Percentiles rank a stretch among this genome's conserved stretches.
Conservation (phyloP, 164 flowering plant species). For the Piper betle region DNA sequence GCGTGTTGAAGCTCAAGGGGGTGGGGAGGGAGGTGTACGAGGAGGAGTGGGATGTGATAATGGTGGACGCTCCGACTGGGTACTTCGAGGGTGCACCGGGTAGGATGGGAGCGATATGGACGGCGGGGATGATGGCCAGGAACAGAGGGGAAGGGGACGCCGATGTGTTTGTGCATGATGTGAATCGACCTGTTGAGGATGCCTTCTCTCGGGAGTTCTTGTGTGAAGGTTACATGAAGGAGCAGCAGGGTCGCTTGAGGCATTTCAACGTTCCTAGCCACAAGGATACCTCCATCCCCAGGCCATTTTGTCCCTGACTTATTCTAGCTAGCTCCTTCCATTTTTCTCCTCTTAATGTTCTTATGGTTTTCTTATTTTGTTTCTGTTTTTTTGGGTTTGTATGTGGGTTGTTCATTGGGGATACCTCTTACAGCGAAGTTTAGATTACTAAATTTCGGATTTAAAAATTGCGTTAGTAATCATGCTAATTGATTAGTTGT, state of each 20-base stretch:
- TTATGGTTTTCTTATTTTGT: no score
- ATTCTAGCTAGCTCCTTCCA: background rate
- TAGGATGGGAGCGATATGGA: conserved; percentile 76
- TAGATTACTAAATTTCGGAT: no score
- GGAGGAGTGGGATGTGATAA: conserved; percentile 73
- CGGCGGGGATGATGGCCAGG: conserved; percentile 87
- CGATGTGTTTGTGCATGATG: conserved; percentile 89
- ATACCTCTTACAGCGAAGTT: no score
- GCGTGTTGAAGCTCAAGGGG: conserved; percentile 47
- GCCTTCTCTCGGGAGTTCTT: conserved; percentile 57
- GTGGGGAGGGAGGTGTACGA: conserved; percentile 55
- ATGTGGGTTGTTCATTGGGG: no score
- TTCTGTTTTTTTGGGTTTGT: no score
- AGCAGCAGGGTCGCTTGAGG: conserved; percentile 56
- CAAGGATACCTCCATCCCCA: conserved; percentile 13
- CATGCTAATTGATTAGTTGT: no score
- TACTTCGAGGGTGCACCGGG: conserved; percentile 80
- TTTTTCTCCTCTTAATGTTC: no score
- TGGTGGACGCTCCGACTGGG: conserved; percentile 94
- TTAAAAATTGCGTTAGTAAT: no score
- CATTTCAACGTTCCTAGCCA: conserved; percentile 68
- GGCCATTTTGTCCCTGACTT: conserved; percentile 46
- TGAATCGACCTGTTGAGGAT: conserved; percentile 68
- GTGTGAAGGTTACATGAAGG: conserved; percentile 59
- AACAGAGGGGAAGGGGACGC: conserved; percentile 56